Evolutionary conservation across 83 land plant genomes (phyloP), one percentile per base, ranked within the genome.

Genomic region (Picea abies): DNA sequence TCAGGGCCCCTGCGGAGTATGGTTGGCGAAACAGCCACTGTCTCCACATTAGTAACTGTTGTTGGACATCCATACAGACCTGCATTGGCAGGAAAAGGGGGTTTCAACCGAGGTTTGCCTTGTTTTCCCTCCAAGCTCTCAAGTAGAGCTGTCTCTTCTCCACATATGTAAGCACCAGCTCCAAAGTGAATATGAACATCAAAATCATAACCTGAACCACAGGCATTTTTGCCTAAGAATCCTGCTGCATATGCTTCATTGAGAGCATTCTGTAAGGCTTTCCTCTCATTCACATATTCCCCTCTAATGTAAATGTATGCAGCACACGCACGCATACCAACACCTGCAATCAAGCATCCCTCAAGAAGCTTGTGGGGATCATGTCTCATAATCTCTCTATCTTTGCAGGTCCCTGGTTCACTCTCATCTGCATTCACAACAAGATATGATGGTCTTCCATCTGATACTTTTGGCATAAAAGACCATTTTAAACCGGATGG

Each of bases 361-460:
- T 96, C 99, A 49, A 96, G 86, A 44, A 94, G 91, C 84, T 96
- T 96, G 86, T 96, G 99, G 52, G 97, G 99, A 85, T 96, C 99
- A 82, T 96, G 99, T 39, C 99, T 87, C 96, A 96, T 96, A 25
- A 96, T 96, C 81, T 96, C 97, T 70, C 97, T 87, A 80, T 96
- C 99, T 82, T 96, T 96, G 79, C 99, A 96, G 39, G 99, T 96
- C 4, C 99, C 99, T 29, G 99, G 99, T 88, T 96, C 97, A 86
- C 97, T 94, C 86, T 96, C 99, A 86, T 96, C 99, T 76, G 99
- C 99, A 89, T 96, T 94, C n/a, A 96, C 99, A 82, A 96, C 97
- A 79, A 96, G 89, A 81, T 96, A 96, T 4, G 96, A 93, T 60
- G 99, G 99, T 22, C 99, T 92, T 11, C 99, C 97, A 86, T 94